Base-by-base conservation (phyloP, 169 alveolate genomes). In the Plasmodium billcollinsi region DNA sequence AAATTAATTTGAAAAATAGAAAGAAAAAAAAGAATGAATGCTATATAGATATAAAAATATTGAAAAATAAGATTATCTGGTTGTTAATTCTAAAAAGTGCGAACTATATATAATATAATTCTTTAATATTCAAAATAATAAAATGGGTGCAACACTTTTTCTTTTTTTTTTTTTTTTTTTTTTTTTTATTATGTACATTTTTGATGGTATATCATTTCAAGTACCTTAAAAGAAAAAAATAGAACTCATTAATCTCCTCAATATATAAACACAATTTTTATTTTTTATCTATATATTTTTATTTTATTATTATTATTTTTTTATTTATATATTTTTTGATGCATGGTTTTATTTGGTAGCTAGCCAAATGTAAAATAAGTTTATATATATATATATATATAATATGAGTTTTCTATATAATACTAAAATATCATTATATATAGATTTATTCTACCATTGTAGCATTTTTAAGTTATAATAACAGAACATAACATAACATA, bases 261-360 rank as follows among this genome's bases (percentile, higher is more conserved):
- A 54, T 29, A 29, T 29, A 29, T 29, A 29, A 29, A 29, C 39
- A 29, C 39, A 1, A 29, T 29, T 0, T 29, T 29, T 29, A 29
- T 24, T 24, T 24, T 24, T 24, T 24, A 24, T 24, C 26, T 24
- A 24, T 24, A 24, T 24, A 24, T 24, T 24, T 24, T 24, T 24
- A 24, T 24, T 29, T 29, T 29, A 54, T 9, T 54, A n/a, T 54
- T 9, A 54, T 54, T 54, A n/a, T 54, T 54, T 15, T 54, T 54
- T 54, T 54, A 54, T 54, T 11, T 54, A n/a, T 54, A n/a, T 54
- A 14, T 0, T 54, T 54, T 54, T 54, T 54, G 9, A 12, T 54
- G 63, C 26, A 54, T 54, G 63, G 18, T 21, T 54, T 54, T 15
- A 54, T 54, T 54, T 54, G 39, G 1, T 54, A 54, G 63, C 63